These are phyloP conservation scores for Cryphonectria naterciae DNA, from an alignment of 2,329 filamentous ascomycete genomes.

Conservation along the genomic window DNA sequence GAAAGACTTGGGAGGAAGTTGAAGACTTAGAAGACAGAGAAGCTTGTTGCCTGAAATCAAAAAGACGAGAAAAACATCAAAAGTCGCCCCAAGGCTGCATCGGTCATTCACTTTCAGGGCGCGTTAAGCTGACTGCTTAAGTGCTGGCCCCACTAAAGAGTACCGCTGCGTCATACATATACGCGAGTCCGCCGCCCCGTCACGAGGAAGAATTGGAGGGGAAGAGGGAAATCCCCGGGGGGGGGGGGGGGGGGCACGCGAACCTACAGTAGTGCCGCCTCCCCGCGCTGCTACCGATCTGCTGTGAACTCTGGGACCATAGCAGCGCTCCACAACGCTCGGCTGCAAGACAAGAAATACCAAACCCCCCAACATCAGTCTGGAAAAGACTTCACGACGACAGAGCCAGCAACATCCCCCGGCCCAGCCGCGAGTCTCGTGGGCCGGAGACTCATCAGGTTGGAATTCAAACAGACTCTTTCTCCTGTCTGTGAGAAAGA, in stretches of 20 bases:
- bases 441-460: neutral
- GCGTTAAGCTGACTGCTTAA: slow-evolving; percentile 2
- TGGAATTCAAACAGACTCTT: neutral
- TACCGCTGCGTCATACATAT: slow-evolving; percentile 26
- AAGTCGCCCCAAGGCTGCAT: too few species aligned
- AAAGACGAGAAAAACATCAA: neutral
- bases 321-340: neutral
- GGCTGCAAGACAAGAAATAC: neutral
- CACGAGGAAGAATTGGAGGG: slow-evolving; percentile 18
- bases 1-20: neutral
- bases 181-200: slow-evolving; percentile 29
- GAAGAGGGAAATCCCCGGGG: neutral
- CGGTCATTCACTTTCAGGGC: neutral
- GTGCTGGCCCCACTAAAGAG: slow-evolving; percentile 1
- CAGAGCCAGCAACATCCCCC: neutral
- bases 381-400: neutral
- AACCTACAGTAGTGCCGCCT: neutral
- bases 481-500: neutral
- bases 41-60: neutral
- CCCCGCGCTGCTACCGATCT: neutral
- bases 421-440: neutral
- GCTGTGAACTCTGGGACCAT: neutral
- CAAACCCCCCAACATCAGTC: neutral
- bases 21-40: neutral
- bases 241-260: too few species aligned